Percentiles rank a stretch among this genome's conserved stretches.
Conservation (phyloP, 2,329 filamentous ascomycete species). For the Exophiala oligosperma region DNA sequence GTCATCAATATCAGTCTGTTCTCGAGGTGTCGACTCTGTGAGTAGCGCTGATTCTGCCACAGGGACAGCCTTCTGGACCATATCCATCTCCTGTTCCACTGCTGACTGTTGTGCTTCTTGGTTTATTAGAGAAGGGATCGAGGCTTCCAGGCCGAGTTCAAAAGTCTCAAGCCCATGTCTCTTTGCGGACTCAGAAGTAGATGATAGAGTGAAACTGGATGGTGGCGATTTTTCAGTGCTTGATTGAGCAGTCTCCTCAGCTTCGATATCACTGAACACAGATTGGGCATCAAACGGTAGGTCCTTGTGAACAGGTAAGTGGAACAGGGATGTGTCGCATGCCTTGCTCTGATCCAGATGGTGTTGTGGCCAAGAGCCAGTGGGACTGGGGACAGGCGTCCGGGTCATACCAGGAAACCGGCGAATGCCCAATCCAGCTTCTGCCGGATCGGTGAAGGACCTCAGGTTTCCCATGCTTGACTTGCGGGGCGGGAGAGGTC, state of each 20-base stretch:
- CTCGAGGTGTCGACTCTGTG: too few species aligned
- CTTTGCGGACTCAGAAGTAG: not conserved
- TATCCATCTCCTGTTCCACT: not conserved
- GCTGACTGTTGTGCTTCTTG: not conserved
- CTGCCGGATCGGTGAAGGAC: constrained; percentile 1
- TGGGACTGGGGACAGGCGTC: constrained; percentile 8
- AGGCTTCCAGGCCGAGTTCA: not conserved
- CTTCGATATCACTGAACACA: not conserved
- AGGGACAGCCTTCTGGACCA: not conserved
- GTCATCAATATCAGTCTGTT: too few species aligned
- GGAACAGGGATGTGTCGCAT: not conserved
- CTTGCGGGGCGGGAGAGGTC: constrained; percentile 7
- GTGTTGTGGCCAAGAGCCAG: constrained; percentile 5
- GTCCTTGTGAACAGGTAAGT: not conserved
- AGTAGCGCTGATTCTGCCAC: too few species aligned
- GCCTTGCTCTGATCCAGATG: not conserved
- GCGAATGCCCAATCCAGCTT: not conserved
- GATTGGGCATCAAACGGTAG: constrained; percentile 10
- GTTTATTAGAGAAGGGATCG: not conserved
- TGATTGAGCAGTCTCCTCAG: not conserved
- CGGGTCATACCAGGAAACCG: not conserved
- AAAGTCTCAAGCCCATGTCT: not conserved
- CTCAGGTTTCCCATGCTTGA: constrained; percentile 13
- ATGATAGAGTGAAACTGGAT: not conserved
- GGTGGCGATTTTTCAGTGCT: not conserved